These are phyloP conservation scores for Flaveria floridana DNA, from an alignment of 140 eudicot genomes.

Conservation along the genomic window DNA sequence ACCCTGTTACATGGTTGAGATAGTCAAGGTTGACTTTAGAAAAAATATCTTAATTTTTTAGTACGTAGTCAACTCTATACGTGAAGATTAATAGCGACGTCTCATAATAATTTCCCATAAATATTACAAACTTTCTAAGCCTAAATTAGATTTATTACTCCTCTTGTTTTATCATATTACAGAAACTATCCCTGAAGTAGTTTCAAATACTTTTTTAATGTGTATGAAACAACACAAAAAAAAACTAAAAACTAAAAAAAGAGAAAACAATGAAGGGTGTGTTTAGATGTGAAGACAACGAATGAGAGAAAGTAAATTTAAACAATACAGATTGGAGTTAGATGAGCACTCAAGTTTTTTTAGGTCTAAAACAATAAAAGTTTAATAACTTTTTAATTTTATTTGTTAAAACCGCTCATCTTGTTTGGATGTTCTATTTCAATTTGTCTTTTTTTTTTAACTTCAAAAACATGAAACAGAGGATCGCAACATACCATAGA, in stretches of 20 bases:
- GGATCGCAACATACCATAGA: too few relatives aligned
- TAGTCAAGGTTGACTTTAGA: neutral
- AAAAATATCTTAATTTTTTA: neutral
- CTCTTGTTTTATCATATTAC: neutral
- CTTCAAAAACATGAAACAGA: too few relatives aligned
- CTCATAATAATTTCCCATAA: neutral
- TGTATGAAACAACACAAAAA: neutral
- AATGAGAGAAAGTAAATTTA: neutral
- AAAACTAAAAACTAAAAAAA: too few relatives aligned
- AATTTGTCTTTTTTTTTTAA: too few relatives aligned
- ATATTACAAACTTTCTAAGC: neutral
- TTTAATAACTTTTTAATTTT: too few relatives aligned
- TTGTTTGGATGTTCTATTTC: too few relatives aligned
- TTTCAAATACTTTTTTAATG: neutral
- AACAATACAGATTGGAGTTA: neutral
- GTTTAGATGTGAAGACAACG: neutral
- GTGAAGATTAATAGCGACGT: neutral
- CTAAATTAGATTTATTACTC: too few relatives aligned
- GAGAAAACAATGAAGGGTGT: neutral
- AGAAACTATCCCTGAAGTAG: neutral
- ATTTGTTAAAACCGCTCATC: too few relatives aligned
- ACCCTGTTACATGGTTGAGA: neutral
- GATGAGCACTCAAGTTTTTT: too few relatives aligned
- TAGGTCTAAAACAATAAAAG: too few relatives aligned
- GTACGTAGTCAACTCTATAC: neutral